Conservation (phyloP, 495 filamentous ascomycete genomes). For the Ascodesmis nigricans region DNA sequence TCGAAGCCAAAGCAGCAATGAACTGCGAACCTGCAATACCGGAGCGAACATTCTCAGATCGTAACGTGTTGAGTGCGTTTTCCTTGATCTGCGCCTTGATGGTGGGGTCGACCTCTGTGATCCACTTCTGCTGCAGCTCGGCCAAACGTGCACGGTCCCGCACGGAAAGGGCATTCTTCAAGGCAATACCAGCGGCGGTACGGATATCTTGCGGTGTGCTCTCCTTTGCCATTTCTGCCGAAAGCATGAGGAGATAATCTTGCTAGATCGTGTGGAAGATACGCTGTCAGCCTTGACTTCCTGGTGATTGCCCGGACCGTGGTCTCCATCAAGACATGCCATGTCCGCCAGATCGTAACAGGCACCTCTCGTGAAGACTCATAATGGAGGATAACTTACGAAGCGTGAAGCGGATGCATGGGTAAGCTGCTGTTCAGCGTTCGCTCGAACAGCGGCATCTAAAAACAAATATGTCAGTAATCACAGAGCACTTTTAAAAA, state of each 20-base stretch:
- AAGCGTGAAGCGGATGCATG: conserved; percentile 86
- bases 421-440: conserved; percentile 79
- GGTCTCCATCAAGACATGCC: conserved; percentile 11
- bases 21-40: conserved; percentile 83
- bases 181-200: conserved; percentile 76
- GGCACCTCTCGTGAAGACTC: no score
- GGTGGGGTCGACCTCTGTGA: conserved; percentile 48
- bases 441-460: conserved; percentile 78
- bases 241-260: conserved; percentile 72
- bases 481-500: conserved; percentile 3
- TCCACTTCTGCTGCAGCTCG: conserved; percentile 79
- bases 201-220: conserved; percentile 58
- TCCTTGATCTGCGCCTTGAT: conserved; percentile 74
- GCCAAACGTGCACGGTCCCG: conserved; percentile 70
- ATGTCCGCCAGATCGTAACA: no score
- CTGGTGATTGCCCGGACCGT: conserved; percentile 2
- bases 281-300: conserved; percentile 12
- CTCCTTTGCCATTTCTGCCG: conserved; percentile 83
- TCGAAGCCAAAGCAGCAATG: conserved; percentile 79
- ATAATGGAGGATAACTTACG: conserved; percentile 45
- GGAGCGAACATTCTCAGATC: conserved; percentile 50
- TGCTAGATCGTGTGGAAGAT: no score
- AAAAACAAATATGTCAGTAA: conserved; percentile 18
- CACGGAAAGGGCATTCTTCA: conserved; percentile 92
- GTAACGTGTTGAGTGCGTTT: conserved; percentile 63